These are phyloP conservation scores for Solanum rostratum DNA, from an alignment of 257 asterid species.

Conservation along the genomic window DNA sequence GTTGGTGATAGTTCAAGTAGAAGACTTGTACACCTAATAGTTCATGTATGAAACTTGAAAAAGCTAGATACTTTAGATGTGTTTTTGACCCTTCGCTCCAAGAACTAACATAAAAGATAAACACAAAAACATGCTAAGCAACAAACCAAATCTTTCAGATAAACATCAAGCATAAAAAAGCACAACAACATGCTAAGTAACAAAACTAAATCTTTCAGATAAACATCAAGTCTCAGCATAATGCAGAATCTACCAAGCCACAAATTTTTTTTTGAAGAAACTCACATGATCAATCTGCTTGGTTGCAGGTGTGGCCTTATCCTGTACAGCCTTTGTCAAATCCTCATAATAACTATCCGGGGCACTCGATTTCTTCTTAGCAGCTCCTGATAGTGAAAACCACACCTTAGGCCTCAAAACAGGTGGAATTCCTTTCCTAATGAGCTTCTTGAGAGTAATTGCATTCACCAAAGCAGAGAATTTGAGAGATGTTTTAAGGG, in stretches of 20 bases:
- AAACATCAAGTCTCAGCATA: neutral
- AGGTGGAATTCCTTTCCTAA: slow-evolving; percentile 92
- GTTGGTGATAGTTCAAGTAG: too few relatives aligned
- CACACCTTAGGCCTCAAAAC: slow-evolving; percentile 87
- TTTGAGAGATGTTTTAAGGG: slow-evolving; percentile 63
- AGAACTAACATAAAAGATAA: neutral
- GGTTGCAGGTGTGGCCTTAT: slow-evolving; percentile 85
- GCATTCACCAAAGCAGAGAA: slow-evolving; percentile 75
- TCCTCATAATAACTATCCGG: slow-evolving; percentile 90
- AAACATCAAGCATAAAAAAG: neutral
- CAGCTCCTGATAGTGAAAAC: slow-evolving; percentile 92
- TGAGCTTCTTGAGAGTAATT: slow-evolving; percentile 77
- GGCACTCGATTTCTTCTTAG: slow-evolving; percentile 92
- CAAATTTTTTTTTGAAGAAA: neutral
- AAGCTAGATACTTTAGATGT: neutral
- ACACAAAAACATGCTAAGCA: too few relatives aligned
- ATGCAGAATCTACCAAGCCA: neutral
- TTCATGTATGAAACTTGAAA: too few relatives aligned
- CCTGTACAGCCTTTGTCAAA: slow-evolving; percentile 59
- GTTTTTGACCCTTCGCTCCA: neutral
- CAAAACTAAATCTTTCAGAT: neutral
- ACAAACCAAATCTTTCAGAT: too few relatives aligned
- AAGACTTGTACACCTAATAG: too few relatives aligned
- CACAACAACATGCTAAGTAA: neutral
- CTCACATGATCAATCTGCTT: slow-evolving; percentile 98